These are phyloP conservation scores for Ogataea methylovora DNA, from an alignment of 805 yeast genomes.

Conservation along the genomic window DNA sequence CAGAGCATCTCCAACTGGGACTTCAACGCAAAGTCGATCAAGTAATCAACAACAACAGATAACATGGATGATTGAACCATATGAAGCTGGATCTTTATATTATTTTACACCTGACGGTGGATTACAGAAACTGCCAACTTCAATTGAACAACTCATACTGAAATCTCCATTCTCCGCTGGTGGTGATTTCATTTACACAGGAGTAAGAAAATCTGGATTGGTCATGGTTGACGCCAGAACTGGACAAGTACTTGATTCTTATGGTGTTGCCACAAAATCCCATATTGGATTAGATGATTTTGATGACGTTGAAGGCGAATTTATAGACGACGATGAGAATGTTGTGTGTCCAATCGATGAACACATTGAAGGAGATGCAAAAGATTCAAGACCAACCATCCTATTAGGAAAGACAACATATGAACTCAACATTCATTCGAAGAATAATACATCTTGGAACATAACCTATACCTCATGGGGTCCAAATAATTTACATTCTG, in stretches of 20 bases:
- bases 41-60: slow-evolving; percentile 19
- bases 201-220: slow-evolving; percentile 68
- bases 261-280: slow-evolving; percentile 27
- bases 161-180: slow-evolving; percentile 83
- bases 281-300: slow-evolving; percentile 28
- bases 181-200: slow-evolving; percentile 83
- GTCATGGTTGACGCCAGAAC: slow-evolving; percentile 65
- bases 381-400: slow-evolving; percentile 25
- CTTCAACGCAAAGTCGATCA: neutral
- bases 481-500: slow-evolving; percentile 72
- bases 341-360: slow-evolving; percentile 9
- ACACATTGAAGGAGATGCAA: slow-evolving; percentile 2
- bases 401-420: slow-evolving; percentile 67
- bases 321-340: slow-evolving; percentile 3
- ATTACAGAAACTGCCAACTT: slow-evolving; percentile 71
- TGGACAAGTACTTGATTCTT: slow-evolving; percentile 66
- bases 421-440: slow-evolving; percentile 70
- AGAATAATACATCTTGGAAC: slow-evolving; percentile 68
- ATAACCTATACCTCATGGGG: slow-evolving; percentile 88
- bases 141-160: slow-evolving; percentile 67
- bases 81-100: slow-evolving; percentile 74
- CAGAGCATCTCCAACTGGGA: neutral
- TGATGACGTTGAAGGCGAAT: slow-evolving; percentile 5
- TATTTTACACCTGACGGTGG: slow-evolving; percentile 73
- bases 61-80: slow-evolving; percentile 89